Base-by-base conservation (phyloP, 352 stramenopile genomes). In the Globisporangium perplexum region DNA sequence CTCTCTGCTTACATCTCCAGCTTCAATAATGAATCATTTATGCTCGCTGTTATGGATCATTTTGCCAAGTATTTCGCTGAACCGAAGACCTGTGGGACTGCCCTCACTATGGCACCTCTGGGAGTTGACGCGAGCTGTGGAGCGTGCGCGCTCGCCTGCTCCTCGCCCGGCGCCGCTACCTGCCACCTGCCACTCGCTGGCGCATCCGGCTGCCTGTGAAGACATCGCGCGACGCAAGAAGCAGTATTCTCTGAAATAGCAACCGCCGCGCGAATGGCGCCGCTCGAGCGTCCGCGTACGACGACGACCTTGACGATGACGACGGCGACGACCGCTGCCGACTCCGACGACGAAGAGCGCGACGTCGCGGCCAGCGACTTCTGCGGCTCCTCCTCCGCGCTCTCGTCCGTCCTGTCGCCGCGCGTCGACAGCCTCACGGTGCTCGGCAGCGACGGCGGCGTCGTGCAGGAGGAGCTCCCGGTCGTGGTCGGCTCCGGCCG, bases 401-500 rank as follows among this genome's bases (percentile, higher is more conserved):
- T 18, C 38, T 22, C 38, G 17, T 44, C 38, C 14, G 7, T 44
- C 7, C 38, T 18, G 6, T n/a, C 7, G 38, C 12, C 30, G 46
- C 33, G 26, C 41, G 36, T 41, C 22, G 28, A 48, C 38, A 44
- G 38, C 17, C 15, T 53, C 23, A 57, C 35, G 10, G 22, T 60
- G 43, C 38, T 57, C 39, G 68, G 55, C 45, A 59, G 47, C 52
- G 53, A 51, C n/a, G 48, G 57, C 28, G 49, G 20, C 28, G 20
- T 65, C 14, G 50, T 72, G 28, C 50, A 52, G 22, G 62, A 63
- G n/a, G 57, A 74, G 23, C 28, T 24, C 31, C 55, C 23, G 18
- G 50, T 47, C 47, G 49, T 57, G 30, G 20, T 57, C 7, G 12
- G 14, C 15, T 17, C 65, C 63, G 50, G 70, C 60, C 24, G 33